Conservation (phyloP, 306 rosid species). For the Lupinus albus region DNA sequence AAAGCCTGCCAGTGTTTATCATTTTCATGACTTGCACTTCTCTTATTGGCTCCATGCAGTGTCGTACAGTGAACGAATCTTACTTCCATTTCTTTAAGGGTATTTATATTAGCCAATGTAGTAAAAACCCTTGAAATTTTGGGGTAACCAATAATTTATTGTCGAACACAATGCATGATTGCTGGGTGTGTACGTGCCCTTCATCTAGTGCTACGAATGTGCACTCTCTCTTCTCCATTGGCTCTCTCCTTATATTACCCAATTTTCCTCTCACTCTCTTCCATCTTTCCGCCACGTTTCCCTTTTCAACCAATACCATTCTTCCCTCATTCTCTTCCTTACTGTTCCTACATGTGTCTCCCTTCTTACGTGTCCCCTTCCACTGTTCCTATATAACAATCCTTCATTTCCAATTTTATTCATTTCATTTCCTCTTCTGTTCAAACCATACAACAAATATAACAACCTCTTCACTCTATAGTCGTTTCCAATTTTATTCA, state of each 20-base stretch:
- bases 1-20: conserved; percentile 24
- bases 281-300: conserved; percentile 48
- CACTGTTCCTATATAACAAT: conserved; percentile 39
- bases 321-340: conserved; percentile 23
- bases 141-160: no score
- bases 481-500: not conserved
- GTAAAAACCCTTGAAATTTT: no score
- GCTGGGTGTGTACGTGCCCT: conserved; percentile 51
- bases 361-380: conserved; percentile 47
- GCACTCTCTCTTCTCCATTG: conserved; percentile 57
- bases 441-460: no score
- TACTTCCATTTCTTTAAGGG: not conserved
- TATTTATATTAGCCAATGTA: no score
- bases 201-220: conserved; percentile 8
- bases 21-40: conserved; percentile 1
- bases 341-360: conserved; percentile 50
- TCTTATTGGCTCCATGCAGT: conserved; percentile 19
- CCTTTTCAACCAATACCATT: conserved; percentile 49
- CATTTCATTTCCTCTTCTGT: not conserved
- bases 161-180: conserved; percentile 35
- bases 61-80: conserved; percentile 23
- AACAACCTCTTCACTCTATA: no score
- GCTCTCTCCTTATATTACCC: not conserved
- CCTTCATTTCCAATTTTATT: not conserved
- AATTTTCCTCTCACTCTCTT: not conserved